Conservation (phyloP, 1,139 yeast species). For the Geotrichum bryndzae region DNA sequence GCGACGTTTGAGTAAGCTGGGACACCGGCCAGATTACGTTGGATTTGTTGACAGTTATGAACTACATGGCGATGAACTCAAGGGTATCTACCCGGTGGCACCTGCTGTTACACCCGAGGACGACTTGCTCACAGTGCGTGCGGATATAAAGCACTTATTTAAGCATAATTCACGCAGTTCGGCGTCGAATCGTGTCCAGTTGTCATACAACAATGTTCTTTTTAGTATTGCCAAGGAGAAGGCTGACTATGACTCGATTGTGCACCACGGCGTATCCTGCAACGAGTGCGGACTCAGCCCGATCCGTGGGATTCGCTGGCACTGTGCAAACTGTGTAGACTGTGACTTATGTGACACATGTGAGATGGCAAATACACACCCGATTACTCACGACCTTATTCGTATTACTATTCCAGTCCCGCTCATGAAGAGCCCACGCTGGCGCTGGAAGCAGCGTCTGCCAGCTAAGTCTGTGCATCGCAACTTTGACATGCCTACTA, state of each 20-base stretch:
- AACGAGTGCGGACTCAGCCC: constrained; percentile 32
- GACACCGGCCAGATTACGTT: background rate
- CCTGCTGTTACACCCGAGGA: background rate
- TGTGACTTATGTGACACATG: constrained; percentile 33
- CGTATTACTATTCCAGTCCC: constrained; percentile 31
- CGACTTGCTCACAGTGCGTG: background rate
- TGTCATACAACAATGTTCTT: constrained; percentile 18
- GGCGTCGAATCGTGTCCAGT: background rate
- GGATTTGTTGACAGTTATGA: background rate
- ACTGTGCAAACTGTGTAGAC: constrained; percentile 33
- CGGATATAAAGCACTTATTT: background rate
- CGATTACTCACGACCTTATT: constrained; percentile 25
- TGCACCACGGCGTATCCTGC: constrained; percentile 33
- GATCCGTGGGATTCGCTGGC: constrained; percentile 30
- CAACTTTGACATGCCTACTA: constrained; percentile 16
- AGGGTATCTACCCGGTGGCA: background rate
- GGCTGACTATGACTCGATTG: constrained; percentile 10
- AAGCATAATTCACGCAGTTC: background rate
- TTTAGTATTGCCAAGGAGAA: constrained; percentile 28
- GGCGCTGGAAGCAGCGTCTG: constrained; percentile 25
- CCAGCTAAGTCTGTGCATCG: constrained; percentile 6
- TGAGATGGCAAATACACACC: constrained; percentile 26
- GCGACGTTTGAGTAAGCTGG: background rate
- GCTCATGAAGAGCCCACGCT: constrained; percentile 27
- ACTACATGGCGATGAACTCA: background rate